Evolutionary conservation across 352 stramenopile species (phyloP).

Genomic region (Globisporangium viniferum): DNA sequence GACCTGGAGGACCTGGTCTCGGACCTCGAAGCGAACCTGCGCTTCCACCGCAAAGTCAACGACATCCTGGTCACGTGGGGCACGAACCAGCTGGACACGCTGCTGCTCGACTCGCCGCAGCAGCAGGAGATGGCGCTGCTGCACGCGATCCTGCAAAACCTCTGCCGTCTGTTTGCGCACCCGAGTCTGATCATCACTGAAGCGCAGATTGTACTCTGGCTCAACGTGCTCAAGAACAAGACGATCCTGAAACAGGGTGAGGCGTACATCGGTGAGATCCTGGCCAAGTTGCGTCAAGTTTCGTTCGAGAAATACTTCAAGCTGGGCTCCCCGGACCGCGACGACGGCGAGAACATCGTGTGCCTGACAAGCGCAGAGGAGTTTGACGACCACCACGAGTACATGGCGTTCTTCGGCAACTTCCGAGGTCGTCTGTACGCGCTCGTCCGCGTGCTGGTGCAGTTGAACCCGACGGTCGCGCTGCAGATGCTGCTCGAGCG

Average conservation of each 20-base stretch:
- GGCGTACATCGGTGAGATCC: slow-evolving; percentile 30
- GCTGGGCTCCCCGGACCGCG: slow-evolving; percentile 59
- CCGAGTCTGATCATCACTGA: slow-evolving; percentile 69
- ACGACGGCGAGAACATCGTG: slow-evolving; percentile 30
- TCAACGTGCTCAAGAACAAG: slow-evolving; percentile 71
- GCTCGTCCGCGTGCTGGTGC: slow-evolving; percentile 63
- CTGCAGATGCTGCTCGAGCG: slow-evolving; percentile 63
- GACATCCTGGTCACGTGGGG: slow-evolving; percentile 72
- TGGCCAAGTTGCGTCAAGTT: slow-evolving; percentile 50
- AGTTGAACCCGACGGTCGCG: slow-evolving; percentile 42
- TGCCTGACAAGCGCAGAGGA: slow-evolving; percentile 52
- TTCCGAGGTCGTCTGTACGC: slow-evolving; percentile 77
- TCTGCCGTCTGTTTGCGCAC: slow-evolving; percentile 59
- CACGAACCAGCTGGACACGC: slow-evolving; percentile 55
- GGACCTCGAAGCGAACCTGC: slow-evolving; percentile 48
- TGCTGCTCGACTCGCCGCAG: slow-evolving; percentile 38
- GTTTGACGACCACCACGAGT: slow-evolving; percentile 75
- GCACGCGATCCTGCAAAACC: slow-evolving; percentile 36
- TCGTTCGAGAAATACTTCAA: slow-evolving; percentile 85
- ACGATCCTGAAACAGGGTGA: slow-evolving; percentile 47
- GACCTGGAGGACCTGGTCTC: slow-evolving; percentile 40
- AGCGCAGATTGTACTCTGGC: slow-evolving; percentile 71
- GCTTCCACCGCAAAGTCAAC: slow-evolving; percentile 77
- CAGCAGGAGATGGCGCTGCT: slow-evolving; percentile 51
- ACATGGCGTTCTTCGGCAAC: slow-evolving; percentile 72